Evolutionary conservation across 2,329 filamentous ascomycete species (phyloP), one percentile per base, ranked within the genome.

Genomic region (Aspergillus pseudoterreus): DNA sequence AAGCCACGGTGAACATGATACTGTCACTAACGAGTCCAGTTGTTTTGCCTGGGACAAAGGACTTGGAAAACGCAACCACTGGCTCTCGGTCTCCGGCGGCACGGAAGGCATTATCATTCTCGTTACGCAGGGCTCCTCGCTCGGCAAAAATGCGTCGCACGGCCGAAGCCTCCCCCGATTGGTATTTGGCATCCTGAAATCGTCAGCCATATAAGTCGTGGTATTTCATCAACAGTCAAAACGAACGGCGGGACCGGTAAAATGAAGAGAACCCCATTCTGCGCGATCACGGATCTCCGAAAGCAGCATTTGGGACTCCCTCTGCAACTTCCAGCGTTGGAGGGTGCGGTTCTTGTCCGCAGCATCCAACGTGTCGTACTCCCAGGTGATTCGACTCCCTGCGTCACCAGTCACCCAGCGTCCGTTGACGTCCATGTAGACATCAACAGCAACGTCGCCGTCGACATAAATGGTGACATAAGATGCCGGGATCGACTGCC

Each of bases 181-280:
- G 84, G 64, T 92, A 85, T 22, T 80, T 76, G 15, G 82, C 82
- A 63, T 86, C 80, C 57, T 77, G 43, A 6, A 67, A 53, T 44
- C 8, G 19, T 33, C n/a, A 15, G 24, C 30, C 11, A 14, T 39
- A 12, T 6, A 6, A 32, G 4, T 22, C 14, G 32, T 21, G 15
- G 12, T 24, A n/a, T 10, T n/a, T 14, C 6, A 39, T n/a, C 27
- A 30, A 22, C 21, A 9, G 14, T 15, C 15, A 43, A 19, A 32
- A 65, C 68, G 57, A 62, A 78, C 75, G 41, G 77, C 74, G 19
- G 90, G 88, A 1, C 79, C 89, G 19, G 86, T 86, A 65, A 95
- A 90, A 69, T 89, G 82, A 51, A 95, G 70, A 24, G 84, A 86
- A 4, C 90, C 90, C 90, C 90, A 95, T 80, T 95, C 90, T 1